These are phyloP conservation scores for Pleurotus tuber-regium DNA, from an alignment of 768 basidiomycete genomes.

Conservation along the genomic window DNA sequence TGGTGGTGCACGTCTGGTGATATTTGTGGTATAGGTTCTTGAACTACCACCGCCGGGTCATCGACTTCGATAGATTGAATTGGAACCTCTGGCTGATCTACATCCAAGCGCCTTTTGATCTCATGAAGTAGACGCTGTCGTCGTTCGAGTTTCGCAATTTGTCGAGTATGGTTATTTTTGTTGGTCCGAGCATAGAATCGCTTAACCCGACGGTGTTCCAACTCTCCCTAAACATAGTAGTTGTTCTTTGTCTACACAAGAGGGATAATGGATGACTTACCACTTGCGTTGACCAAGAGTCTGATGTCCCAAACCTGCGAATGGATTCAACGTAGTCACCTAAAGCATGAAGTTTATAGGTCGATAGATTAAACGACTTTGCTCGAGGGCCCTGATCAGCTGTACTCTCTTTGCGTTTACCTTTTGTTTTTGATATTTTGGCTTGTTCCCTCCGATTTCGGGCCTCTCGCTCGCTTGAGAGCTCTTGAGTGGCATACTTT, in stretches of 20 bases:
- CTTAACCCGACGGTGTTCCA: constrained; percentile 35
- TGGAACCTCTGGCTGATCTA: constrained; percentile 16
- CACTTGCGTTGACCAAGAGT: constrained; percentile 28
- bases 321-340: constrained; percentile 25
- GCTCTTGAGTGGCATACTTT: constrained; percentile 19
- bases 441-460: constrained; percentile 14
- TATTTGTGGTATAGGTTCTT: constrained; percentile 6
- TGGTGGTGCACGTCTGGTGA: constrained; percentile 15
- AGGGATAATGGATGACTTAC: constrained; percentile 15
- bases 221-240: constrained; percentile 29
- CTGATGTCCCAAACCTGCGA: constrained; percentile 23
- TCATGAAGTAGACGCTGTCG: constrained; percentile 13
- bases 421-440: background rate
- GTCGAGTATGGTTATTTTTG: constrained; percentile 23
- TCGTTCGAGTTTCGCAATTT: constrained; percentile 22
- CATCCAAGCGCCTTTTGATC: background rate
- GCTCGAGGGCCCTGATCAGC: constrained; percentile 1
- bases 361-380: constrained; percentile 20
- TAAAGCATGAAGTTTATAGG: constrained; percentile 29
- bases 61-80: constrained; percentile 16
- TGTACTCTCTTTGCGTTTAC: background rate
- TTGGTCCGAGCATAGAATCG: constrained; percentile 29
- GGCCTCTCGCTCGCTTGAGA: constrained; percentile 23
- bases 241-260: background rate
- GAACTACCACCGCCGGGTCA: constrained; percentile 1